phyloP scores from a whole-genome alignment of 352 stramenopile genomes.

The Phytophthora pluvialis region DNA sequence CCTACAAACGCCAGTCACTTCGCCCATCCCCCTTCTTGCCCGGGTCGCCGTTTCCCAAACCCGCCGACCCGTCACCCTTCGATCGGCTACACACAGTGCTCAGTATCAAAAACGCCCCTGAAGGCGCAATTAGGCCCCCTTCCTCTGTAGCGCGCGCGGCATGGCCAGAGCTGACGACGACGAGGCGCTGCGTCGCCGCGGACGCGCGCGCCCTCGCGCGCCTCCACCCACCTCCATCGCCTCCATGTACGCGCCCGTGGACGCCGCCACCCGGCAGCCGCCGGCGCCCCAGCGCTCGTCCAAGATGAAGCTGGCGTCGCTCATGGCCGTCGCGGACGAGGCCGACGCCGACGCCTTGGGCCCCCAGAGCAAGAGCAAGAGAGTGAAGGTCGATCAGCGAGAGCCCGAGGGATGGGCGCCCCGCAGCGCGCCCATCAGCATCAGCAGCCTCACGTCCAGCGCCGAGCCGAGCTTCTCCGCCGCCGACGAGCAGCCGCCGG shows the following conservation, averaged over 20 bases:
- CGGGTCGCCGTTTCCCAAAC: conserved; percentile 12
- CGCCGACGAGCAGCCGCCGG: conserved; percentile 5
- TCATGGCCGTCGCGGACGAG: conserved; percentile 46
- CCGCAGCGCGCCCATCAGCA: conserved; percentile 29
- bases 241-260: conserved; percentile 29
- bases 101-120: conserved; percentile 45
- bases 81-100: conserved; percentile 16
- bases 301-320: conserved; percentile 62
- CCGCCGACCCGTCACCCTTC: conserved; percentile 25
- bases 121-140: conserved; percentile 7
- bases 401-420: conserved; percentile 7
- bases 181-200: conserved; percentile 41
- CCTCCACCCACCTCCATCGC: conserved; percentile 27
- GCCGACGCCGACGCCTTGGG: neutral
- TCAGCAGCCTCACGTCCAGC: conserved; percentile 26
- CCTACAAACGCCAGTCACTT: conserved; percentile 10
- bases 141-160: neutral
- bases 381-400: conserved; percentile 51
- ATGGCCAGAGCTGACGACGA: conserved; percentile 53
- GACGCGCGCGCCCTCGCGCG: conserved; percentile 34
- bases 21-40: conserved; percentile 4
- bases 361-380: conserved; percentile 50
- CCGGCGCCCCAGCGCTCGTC: conserved; percentile 18
- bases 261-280: conserved; percentile 8
- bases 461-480: conserved; percentile 15